Base-by-base conservation (phyloP, 208 protist genomes). In the Trypanosoma cruzi region DNA sequence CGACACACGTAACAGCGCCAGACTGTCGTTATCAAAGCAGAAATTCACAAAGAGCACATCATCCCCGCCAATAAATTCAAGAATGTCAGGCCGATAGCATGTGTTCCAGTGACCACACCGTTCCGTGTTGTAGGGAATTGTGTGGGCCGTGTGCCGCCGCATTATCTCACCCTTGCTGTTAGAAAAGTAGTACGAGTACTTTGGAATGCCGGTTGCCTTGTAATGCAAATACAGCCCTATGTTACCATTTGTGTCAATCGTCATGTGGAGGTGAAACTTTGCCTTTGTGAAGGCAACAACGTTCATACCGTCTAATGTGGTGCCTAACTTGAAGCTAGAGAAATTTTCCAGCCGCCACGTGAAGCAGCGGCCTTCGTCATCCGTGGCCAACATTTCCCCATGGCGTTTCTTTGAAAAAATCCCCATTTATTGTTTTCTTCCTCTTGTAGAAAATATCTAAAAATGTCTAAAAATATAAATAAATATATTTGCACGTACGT, bases 231-330 rank as follows among this genome's bases (percentile, higher is more conserved):
- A 97, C 7, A 97, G 16, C 34, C 92, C 89, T 28, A 95, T 65
- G 68, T 83, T 78, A 18, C 86, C 88, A 24, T 58, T 52, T 20
- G 29, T 64, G 50, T 71, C 73, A 37, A 97, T 40, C 40, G 66
- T 60, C 72, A 97, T 79, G 84, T 97, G 92, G 14, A 97, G 80
- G 65, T 97, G 89, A 62, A 97, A 97, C 79, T 92, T 92, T 13
- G 67, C 72, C 37, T 83, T 80, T 31, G 61, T 81, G 72, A 84
- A 94, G 63, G 68, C 89, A 1, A 72, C 68, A 16, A 87, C 81
- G 50, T 88, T 90, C 7, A 85, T 85, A 58, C 85, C 90, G 80
- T 97, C 86, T 14, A 94, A 73, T 28, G 77, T 89, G 29, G 26
- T 73, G 28, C 71, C 80, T 14, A 34, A 14, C 58, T 64, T 37